Evolutionary conservation across 495 filamentous ascomycete genomes (phyloP), one percentile per base, ranked within the genome.

Genomic region (Daldinia vernicosa): DNA sequence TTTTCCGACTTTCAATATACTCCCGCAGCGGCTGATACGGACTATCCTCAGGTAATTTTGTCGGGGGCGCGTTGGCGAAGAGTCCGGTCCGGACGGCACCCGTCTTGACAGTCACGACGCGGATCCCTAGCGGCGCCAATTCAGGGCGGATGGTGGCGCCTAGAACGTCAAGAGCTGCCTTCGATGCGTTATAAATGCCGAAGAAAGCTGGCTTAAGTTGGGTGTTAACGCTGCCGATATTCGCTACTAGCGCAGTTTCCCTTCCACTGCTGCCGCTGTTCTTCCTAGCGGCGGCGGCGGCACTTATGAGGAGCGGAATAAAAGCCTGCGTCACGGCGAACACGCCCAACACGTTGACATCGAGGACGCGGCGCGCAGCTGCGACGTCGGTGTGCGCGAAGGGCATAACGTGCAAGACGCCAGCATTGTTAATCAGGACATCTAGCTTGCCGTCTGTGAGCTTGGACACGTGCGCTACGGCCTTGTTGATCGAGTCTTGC

Each of bases 371-470:
- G 59, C 81, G 81, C 0, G 79, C 83, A 1, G 69, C 78, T 3
- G 77, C 79, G 3, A 88, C 50, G 33, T 82, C 76, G 5, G 81
- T 75, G 72, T 91, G 87, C 1, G 83, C 58, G 39, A 86, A 73
- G 22, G 80, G 84, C 74, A 83, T 81, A 57, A 67, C 66, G 40
- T 80, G 80, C 55, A 75, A 69, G 15, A 71, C 53, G 8, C 84
- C 87, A 54, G 87, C 85, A 69, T 89, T 89, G 72, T 89, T 89
- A 45, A 89, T 77, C 1, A 89, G 79, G 32, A 85, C 76, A 54
- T 87, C 82, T 6, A 90, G 78, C 14, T 62, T 75, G 15, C 77
- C 78, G 24, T 69, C 77, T 0, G 78, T 82, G 17, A 63, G 26
- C 32, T 71, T 56, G 8, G 56, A 30, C 11, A 75, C 60, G 1